A percentile compares a stretch with the other conserved stretches of the same genome.
Evolutionary conservation across 805 yeast genomes (phyloP).

Genomic region (Isabelozyma rhagii): DNA sequence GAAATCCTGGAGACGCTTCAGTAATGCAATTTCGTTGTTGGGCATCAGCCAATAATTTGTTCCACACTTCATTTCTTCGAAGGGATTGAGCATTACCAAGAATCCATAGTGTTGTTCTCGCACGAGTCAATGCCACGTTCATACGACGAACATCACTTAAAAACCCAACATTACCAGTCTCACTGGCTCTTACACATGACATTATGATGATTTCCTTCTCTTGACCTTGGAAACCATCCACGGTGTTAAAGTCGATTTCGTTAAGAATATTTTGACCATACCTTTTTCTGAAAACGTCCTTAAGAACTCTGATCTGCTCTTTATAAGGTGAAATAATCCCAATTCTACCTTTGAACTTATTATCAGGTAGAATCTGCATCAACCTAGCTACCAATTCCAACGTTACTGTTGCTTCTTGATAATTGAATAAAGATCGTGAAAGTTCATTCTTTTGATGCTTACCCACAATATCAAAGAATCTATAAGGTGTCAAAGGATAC

Average conservation of each 20-base stretch:
- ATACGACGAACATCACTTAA: slow-evolving; percentile 88
- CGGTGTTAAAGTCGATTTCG: slow-evolving; percentile 85
- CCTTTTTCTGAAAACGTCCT: slow-evolving; percentile 50
- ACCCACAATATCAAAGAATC: slow-evolving; percentile 66
- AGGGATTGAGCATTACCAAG: slow-evolving; percentile 77
- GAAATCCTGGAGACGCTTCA: slow-evolving; percentile 35
- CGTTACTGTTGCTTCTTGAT: slow-evolving; percentile 69
- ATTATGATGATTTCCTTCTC: slow-evolving; percentile 91
- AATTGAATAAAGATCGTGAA: slow-evolving; percentile 70
- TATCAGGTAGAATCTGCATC: slow-evolving; percentile 43
- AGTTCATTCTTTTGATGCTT: slow-evolving; percentile 60
- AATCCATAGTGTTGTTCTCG: slow-evolving; percentile 88
- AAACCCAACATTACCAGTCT: slow-evolving; percentile 73
- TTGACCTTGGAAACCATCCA: slow-evolving; percentile 93
- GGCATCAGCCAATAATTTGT: slow-evolving; percentile 64
- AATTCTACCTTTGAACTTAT: slow-evolving; percentile 65
- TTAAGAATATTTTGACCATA: slow-evolving; percentile 64
- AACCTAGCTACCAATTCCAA: slow-evolving; percentile 59
- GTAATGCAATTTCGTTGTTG: slow-evolving; percentile 37
- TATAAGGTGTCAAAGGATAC: slow-evolving; percentile 64
- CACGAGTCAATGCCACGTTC: slow-evolving; percentile 97
- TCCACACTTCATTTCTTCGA: slow-evolving; percentile 68
- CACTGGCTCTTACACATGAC: slow-evolving; percentile 91
- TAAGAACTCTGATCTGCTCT: slow-evolving; percentile 69
- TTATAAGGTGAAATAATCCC: slow-evolving; percentile 95